A percentile compares a stretch with the other conserved stretches of the same genome.
Conservation (phyloP, 495 filamentous ascomycete species). For the Penicillium tannophilum region DNA sequence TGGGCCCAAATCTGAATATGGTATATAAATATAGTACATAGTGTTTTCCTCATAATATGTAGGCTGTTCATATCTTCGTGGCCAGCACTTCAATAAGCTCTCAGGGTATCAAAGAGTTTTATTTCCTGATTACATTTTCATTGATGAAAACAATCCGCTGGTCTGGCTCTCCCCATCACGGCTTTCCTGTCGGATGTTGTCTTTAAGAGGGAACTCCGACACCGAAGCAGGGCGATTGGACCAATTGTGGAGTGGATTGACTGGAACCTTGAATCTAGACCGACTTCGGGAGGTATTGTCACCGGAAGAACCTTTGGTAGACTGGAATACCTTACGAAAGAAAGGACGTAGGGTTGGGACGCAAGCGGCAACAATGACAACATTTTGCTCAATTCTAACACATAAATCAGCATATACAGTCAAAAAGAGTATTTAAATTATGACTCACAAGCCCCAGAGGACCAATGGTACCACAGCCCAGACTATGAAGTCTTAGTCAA, state of each 20-base stretch:
- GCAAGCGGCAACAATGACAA: constrained; percentile 40
- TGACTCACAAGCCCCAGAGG: constrained; percentile 21
- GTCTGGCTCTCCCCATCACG: constrained; percentile 8
- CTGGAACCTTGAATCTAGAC: not conserved
- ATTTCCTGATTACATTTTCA: too few relatives aligned
- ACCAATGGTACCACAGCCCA: constrained; percentile 19
- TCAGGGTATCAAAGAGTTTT: too few relatives aligned
- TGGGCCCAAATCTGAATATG: too few relatives aligned
- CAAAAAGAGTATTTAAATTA: not conserved
- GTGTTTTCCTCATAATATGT: too few relatives aligned
- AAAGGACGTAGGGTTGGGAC: constrained; percentile 38
- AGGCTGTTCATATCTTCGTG: too few relatives aligned
- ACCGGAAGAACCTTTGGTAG: constrained; percentile 5
- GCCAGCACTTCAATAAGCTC: too few relatives aligned
- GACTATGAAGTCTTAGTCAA: constrained; percentile 13
- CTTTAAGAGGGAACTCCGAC: constrained; percentile 12
- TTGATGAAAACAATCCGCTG: not conserved
- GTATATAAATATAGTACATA: too few relatives aligned
- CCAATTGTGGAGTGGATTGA: constrained; percentile 3
- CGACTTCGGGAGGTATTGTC: not conserved
- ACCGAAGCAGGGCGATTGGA: constrained; percentile 8
- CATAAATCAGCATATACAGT: not conserved
- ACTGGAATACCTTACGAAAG: constrained; percentile 23
- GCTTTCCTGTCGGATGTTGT: not conserved
- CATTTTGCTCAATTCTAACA: constrained; percentile 25